Conservation (phyloP, 768 basidiomycete genomes). For the Trametes elegans region DNA sequence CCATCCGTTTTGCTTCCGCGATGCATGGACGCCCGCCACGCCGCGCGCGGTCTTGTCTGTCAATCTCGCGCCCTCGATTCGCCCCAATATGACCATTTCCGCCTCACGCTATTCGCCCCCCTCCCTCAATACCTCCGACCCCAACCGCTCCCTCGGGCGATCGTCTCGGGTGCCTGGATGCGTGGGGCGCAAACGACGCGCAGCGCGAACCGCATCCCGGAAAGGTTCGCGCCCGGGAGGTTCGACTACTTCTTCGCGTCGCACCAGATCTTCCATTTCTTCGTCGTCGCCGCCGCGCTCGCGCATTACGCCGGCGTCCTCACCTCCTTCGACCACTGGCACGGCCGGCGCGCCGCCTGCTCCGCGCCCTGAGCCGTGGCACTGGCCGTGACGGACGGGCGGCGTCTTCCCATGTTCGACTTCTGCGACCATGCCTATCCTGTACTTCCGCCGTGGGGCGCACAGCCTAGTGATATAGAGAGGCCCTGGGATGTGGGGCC, state of each 20-base stretch:
- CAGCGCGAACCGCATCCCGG: conserved; percentile 84
- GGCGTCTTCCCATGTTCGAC: no score
- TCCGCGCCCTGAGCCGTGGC: neutral
- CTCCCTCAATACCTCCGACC: neutral
- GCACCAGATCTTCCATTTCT: conserved; percentile 89
- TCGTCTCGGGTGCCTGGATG: neutral
- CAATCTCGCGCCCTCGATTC: neutral
- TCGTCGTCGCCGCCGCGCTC: conserved; percentile 70
- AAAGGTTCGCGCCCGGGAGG: conserved; percentile 66
- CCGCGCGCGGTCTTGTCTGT: neutral
- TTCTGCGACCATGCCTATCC: neutral
- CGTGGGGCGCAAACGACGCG: no score
- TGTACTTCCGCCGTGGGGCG: neutral
- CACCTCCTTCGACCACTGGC: conserved; percentile 58
- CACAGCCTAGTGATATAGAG: no score
- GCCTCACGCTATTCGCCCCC: neutral
- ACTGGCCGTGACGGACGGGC: no score
- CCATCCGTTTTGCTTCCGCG: neutral
- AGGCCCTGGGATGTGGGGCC: no score
- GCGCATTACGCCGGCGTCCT: conserved; percentile 61
- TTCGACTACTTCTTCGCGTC: conserved; percentile 81
- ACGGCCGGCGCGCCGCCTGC: conserved; percentile 32
- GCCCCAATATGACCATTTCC: neutral
- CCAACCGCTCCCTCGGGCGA: neutral
- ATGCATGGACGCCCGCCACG: neutral